A percentile compares a stretch with the other conserved stretches of the same genome.
Evolutionary conservation across 23 red algal genomes (phyloP).

Genomic region (Gracilaria gracilis): DNA sequence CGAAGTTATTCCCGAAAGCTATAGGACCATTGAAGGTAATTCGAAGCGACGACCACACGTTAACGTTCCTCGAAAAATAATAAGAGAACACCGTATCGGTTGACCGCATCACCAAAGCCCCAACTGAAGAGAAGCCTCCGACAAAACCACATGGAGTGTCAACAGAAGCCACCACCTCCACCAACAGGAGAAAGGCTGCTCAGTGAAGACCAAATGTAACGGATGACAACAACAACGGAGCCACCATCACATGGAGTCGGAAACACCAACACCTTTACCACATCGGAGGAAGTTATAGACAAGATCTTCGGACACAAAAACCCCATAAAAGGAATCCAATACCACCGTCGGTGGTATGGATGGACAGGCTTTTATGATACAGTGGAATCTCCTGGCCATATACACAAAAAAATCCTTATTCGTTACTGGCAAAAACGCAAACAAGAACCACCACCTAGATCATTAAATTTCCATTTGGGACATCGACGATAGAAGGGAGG

Average conservation of each 20-base stretch:
- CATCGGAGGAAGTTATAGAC: not conserved
- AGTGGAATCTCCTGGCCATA: not conserved
- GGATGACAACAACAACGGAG: no score
- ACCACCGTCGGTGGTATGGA: not conserved
- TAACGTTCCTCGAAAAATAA: not conserved
- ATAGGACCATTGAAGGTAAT: not conserved
- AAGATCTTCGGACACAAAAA: not conserved
- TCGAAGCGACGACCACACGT: not conserved
- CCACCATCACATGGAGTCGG: not conserved
- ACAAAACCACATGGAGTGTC: no score
- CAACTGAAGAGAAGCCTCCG: no score
- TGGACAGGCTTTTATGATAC: not conserved
- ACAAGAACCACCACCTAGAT: not conserved
- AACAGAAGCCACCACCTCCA: no score
- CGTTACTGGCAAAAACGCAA: not conserved
- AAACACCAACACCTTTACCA: not conserved
- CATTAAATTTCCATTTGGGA: not conserved
- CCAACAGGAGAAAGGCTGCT: no score
- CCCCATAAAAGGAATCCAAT: not conserved
- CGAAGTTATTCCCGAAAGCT: not conserved
- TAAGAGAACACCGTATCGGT: not conserved
- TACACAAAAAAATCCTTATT: not conserved
- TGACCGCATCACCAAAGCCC: not conserved
- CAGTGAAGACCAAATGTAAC: no score
- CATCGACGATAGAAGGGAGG: not conserved